phyloP scores from a whole-genome alignment of 805 yeast species.

The Wickerhamiella kazuoi region DNA sequence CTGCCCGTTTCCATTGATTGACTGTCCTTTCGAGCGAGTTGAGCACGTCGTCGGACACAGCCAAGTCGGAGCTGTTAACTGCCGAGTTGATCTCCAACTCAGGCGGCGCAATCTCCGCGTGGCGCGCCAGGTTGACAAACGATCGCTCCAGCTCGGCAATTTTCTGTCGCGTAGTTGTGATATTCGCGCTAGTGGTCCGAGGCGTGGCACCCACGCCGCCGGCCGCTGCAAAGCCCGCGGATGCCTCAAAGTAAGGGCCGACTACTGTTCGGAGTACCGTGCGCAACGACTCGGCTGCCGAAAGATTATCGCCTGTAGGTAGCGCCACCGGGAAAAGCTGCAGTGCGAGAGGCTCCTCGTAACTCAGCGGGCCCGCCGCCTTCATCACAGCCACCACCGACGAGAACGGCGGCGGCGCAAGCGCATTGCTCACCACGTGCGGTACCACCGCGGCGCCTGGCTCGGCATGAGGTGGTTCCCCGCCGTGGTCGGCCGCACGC shows the following conservation, averaged over 20 bases:
- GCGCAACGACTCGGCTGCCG: constrained; percentile 26
- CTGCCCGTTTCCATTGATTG: constrained; percentile 54
- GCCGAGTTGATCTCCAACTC: constrained; percentile 13
- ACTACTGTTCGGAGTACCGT: constrained; percentile 45
- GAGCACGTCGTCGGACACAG: constrained; percentile 35
- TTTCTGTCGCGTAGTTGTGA: constrained; percentile 8
- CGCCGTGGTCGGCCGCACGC: constrained; percentile 2
- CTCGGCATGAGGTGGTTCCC: neutral
- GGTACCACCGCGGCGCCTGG: neutral
- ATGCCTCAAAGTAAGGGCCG: constrained; percentile 48
- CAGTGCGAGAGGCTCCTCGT: constrained; percentile 8
- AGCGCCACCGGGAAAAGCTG: constrained; percentile 2
- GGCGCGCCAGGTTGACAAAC: constrained; percentile 41
- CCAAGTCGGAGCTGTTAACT: constrained; percentile 12
- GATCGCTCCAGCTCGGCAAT: constrained; percentile 42
- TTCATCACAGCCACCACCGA: constrained; percentile 3
- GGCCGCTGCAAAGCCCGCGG: neutral
- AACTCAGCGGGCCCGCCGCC: constrained; percentile 2
- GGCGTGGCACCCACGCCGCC: neutral
- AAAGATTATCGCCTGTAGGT: neutral
- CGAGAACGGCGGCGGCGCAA: constrained; percentile 1
- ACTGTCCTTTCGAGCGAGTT: constrained; percentile 55
- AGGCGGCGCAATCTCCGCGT: constrained; percentile 28
- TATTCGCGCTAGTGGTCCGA: neutral
- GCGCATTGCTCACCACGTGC: neutral